These are phyloP conservation scores for Hyphopichia wangnamkhiaoensis DNA, from an alignment of 1,139 yeast species.

Conservation along the genomic window DNA sequence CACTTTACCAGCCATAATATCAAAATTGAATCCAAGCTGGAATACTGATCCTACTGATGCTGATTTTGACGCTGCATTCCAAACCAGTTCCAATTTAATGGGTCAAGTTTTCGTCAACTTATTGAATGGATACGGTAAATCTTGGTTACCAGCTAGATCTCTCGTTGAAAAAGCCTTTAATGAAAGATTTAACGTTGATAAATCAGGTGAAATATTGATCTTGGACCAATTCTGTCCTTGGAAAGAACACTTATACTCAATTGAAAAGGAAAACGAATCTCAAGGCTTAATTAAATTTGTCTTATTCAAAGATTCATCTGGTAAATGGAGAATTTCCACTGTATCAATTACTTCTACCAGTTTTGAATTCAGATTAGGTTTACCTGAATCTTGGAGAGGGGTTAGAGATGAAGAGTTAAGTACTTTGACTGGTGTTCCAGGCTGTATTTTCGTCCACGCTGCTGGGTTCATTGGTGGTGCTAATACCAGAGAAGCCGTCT, in stretches of 20 bases:
- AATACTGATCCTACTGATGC: conserved; percentile 64
- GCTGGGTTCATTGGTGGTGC: conserved; percentile 98
- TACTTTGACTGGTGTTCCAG: conserved; percentile 72
- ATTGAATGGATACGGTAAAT: conserved; percentile 71
- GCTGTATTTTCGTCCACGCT: conserved; percentile 91
- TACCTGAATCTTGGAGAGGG: conserved; percentile 94
- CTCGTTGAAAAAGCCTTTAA: conserved; percentile 72
- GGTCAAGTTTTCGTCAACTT: conserved; percentile 74
- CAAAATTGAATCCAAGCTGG: conserved; percentile 87
- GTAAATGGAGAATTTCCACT: conserved; percentile 88
- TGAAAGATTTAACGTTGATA: conserved; percentile 52
- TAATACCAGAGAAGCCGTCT: conserved; percentile 73
- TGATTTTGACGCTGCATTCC: conserved; percentile 66
- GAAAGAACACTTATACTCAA: conserved; percentile 85
- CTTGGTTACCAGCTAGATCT: conserved; percentile 90
- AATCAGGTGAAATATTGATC: conserved; percentile 71
- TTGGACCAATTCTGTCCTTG: conserved; percentile 82
- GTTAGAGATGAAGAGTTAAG: conserved; percentile 82
- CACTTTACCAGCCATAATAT: conserved; percentile 73
- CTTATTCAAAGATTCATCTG: conserved; percentile 70
- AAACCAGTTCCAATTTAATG: conserved; percentile 75
- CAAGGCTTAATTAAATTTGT: conserved; percentile 71
- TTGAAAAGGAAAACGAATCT: conserved; percentile 63
- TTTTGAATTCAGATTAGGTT: conserved; percentile 81
- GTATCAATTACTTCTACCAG: conserved; percentile 75